phyloP scores from a whole-genome alignment of 306 rosid species.

The Vigna unguiculata region DNA sequence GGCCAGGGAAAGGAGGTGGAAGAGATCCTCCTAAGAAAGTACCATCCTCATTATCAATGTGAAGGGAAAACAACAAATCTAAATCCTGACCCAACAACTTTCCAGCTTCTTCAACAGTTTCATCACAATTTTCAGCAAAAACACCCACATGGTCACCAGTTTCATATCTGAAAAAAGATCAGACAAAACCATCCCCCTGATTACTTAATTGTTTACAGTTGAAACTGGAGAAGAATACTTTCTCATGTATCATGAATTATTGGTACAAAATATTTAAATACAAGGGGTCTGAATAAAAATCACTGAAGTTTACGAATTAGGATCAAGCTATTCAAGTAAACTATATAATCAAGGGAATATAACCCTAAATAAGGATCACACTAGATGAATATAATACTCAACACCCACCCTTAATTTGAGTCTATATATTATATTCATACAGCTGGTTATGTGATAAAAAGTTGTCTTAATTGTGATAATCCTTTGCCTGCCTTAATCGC shows the following conservation, averaged over 20 bases:
- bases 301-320: not conserved
- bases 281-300: not conserved
- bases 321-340: not conserved
- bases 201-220: slow-evolving; percentile 32
- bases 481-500: not conserved
- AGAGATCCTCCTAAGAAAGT: slow-evolving; percentile 68
- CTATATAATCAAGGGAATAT: not conserved
- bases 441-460: not conserved
- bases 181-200: slow-evolving; percentile 31
- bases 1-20: slow-evolving; percentile 81
- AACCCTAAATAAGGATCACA: not conserved
- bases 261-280: not conserved
- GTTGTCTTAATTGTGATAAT: not conserved
- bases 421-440: not conserved
- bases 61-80: slow-evolving; percentile 69
- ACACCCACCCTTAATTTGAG: not conserved
- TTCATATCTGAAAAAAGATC: slow-evolving; percentile 64
- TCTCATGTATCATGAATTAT: not conserved
- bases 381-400: not conserved
- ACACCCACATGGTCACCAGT: slow-evolving; percentile 90
- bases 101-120: slow-evolving; percentile 64
- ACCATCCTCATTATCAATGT: slow-evolving; percentile 74
- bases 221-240: not conserved
- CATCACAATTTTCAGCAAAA: slow-evolving; percentile 57
- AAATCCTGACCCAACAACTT: slow-evolving; percentile 65